These are phyloP conservation scores for Sphagnum contortum DNA, from an alignment of 225 moss, liverwort and hornwort genomes.

Conservation along the genomic window DNA sequence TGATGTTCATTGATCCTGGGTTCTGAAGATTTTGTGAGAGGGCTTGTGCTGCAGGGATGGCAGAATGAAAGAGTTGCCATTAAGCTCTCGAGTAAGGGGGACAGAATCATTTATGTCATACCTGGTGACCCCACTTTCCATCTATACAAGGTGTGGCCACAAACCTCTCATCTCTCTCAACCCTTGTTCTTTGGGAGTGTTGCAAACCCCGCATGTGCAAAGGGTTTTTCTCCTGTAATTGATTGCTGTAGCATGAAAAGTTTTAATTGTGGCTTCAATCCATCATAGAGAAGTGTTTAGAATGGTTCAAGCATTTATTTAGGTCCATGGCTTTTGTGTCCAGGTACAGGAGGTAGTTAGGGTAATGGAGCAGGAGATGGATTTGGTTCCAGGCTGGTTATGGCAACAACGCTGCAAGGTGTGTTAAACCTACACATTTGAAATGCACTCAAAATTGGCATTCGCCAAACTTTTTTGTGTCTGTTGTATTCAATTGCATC, in stretches of 20 bases:
- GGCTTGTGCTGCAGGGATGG: slow-evolving; percentile 35
- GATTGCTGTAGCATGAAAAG: no score
- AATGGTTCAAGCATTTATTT: no score
- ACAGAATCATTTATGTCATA: slow-evolving; percentile 33
- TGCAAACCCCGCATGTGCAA: background rate
- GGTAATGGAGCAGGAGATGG: slow-evolving; percentile 88
- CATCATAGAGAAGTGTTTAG: no score
- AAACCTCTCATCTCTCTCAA: background rate
- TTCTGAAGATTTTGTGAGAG: background rate
- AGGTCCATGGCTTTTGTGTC: no score
- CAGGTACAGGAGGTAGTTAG: slow-evolving; percentile 70
- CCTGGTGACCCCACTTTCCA: slow-evolving; percentile 28
- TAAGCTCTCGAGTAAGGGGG: slow-evolving; percentile 31
- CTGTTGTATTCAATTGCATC: background rate
- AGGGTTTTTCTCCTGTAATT: no score
- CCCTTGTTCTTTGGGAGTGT: slow-evolving; percentile 28
- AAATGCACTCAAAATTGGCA: slow-evolving; percentile 22
- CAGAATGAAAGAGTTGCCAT: slow-evolving; percentile 36
- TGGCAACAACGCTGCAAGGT: slow-evolving; percentile 74
- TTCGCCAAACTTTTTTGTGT: slow-evolving; percentile 31
- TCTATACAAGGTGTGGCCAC: slow-evolving; percentile 5
- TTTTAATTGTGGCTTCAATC: no score
- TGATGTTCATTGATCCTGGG: background rate
- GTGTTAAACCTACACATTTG: slow-evolving; percentile 5
- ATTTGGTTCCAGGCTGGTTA: slow-evolving; percentile 82